phyloP scores from a whole-genome alignment of 768 basidiomycete genomes.

The Suillus spraguei region DNA sequence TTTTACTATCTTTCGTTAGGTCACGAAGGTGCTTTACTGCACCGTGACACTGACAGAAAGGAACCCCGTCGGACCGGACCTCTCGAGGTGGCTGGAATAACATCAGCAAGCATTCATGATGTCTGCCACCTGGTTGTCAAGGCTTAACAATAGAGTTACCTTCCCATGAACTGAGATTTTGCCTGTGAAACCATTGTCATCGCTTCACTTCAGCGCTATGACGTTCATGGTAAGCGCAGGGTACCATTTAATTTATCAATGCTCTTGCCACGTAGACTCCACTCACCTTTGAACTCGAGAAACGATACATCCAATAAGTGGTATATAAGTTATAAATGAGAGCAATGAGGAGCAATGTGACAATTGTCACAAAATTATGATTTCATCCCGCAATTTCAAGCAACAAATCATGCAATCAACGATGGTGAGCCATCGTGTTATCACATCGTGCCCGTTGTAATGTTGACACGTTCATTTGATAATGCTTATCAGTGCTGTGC shows the following conservation, averaged over 20 bases:
- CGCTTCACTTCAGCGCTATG: background rate
- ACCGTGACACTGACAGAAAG: constrained; percentile 9
- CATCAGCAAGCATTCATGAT: constrained; percentile 14
- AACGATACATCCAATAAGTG: background rate
- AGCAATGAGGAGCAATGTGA: background rate
- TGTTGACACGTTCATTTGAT: constrained; percentile 6
- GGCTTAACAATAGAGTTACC: constrained; percentile 17
- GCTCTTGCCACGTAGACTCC: background rate
- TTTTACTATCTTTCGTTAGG: background rate
- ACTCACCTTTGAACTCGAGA: background rate
- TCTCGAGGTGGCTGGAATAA: constrained; percentile 11
- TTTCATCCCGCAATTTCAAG: background rate
- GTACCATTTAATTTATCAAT: background rate
- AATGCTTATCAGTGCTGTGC: constrained; percentile 11
- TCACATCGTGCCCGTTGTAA: background rate
- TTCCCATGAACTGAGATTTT: constrained; percentile 15
- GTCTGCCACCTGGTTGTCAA: constrained; percentile 21
- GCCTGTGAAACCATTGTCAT: constrained; percentile 3
- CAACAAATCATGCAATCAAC: background rate
- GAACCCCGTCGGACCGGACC: constrained; percentile 17
- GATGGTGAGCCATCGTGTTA: background rate
- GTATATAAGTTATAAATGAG: background rate
- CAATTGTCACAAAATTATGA: background rate
- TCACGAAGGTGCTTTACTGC: background rate
- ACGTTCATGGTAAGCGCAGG: background rate